These are phyloP conservation scores for Meyerozyma guilliermondii DNA, from an alignment of 1,139 yeast species.

Conservation along the genomic window DNA sequence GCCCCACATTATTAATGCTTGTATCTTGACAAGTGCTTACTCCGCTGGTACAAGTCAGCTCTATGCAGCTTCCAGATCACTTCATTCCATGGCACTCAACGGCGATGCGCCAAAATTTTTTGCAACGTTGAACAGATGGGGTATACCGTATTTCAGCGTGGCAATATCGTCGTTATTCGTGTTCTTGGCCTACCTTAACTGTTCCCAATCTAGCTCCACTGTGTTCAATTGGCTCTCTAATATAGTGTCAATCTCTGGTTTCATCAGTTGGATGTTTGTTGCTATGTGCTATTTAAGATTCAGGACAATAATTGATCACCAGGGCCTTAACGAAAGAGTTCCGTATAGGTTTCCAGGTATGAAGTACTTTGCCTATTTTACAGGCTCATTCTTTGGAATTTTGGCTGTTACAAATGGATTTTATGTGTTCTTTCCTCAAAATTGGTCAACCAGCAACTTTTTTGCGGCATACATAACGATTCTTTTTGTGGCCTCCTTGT, in stretches of 20 bases:
- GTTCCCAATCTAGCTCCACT: conserved; percentile 26
- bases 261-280: conserved; percentile 30
- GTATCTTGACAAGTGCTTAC: conserved; percentile 5
- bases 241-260: conserved; percentile 39
- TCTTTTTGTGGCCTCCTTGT: conserved; percentile 10
- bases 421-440: conserved; percentile 10
- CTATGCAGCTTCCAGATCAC: conserved; percentile 3
- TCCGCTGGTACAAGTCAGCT: conserved; percentile 3
- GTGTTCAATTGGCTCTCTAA: conserved; percentile 37
- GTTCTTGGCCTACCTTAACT: conserved; percentile 34
- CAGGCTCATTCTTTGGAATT: conserved; percentile 8
- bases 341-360: conserved; percentile 9
- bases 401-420: conserved; percentile 11
- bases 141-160: conserved; percentile 27
- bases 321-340: conserved; percentile 9
- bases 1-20: conserved; percentile 7
- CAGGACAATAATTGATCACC: conserved; percentile 10
- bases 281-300: conserved; percentile 3
- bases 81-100: conserved; percentile 3
- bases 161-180: conserved; percentile 31
- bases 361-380: conserved; percentile 11
- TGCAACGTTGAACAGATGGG: conserved; percentile 7
- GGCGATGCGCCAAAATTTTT: conserved; percentile 8
- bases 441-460: conserved; percentile 6
- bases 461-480: conserved; percentile 13